Base-by-base conservation (phyloP, 169 alveolate genomes). In the Sarcocystis neurona region DNA sequence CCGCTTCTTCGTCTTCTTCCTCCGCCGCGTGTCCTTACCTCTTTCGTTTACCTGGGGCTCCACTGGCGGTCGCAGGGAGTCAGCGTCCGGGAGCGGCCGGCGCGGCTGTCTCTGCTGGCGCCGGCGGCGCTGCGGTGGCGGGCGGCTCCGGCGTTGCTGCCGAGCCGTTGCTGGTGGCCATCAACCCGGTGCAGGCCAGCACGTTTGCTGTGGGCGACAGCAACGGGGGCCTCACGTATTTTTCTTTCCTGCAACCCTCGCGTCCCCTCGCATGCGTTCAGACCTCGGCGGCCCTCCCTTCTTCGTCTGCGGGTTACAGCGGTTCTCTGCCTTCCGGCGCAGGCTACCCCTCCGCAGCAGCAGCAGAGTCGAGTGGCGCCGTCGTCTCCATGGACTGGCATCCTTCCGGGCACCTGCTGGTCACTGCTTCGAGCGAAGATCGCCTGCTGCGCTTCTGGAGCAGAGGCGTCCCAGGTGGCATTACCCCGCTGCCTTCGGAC, bases 371-470 rank as follows among this genome's bases (percentile, higher is more conserved):
- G n/a, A n/a, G n/a, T n/a, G 91, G 93, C 47, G 90, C 94, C 41
- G 93, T 95, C 30, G 84, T 94, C 68, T 89, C 96, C 48, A 89
- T 95, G 89, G 97, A 94, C 79, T 96, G 97, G 97, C 97, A 96
- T 80, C 98, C 98, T 32, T 80, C 95, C 84, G 98, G 98, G 1
- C 98, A 96, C 87, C 74, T 96, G 91, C 95, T 96, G 72, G 97
- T 96, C 60, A 92, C 98, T 30, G 94, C 97, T 79, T 93, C 97
- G 58, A n/a, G n/a, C n/a, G 97, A 95, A 75, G 96, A 96, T 91
- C 91, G 92, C 48, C 87, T 89, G 66, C 91, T 95, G 32, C 86
- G 96, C 63, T 94, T 95, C 90, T 95, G 97, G 97, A 0, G 43
- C 6, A 48, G 82, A 48, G 82, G 82, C 30, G 82, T 72, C 27